Percentiles rank a stretch among this genome's conserved stretches.
These are phyloP conservation scores for Fusarium secorum DNA, from an alignment of 2,329 filamentous ascomycete species.

Conservation along the genomic window DNA sequence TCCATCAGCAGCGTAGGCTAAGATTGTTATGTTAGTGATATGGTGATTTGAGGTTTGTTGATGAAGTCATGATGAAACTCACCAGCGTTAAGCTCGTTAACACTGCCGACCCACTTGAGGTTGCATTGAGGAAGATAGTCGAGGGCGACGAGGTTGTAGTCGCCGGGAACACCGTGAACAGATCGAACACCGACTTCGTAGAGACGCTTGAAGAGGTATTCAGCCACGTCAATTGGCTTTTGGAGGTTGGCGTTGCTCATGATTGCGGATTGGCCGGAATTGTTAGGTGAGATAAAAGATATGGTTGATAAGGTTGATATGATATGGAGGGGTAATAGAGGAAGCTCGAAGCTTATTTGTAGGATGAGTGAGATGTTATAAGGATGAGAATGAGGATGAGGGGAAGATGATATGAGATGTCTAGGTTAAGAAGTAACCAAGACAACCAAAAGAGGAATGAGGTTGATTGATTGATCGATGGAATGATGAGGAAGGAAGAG, in stretches of 20 bases:
- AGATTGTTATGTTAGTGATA: constrained; percentile 19
- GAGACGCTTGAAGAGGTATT: constrained; percentile 73
- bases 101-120: constrained; percentile 72
- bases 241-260: constrained; percentile 47
- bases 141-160: constrained; percentile 75
- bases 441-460: constrained; percentile 32
- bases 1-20: constrained; percentile 80
- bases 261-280: constrained; percentile 12
- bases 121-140: constrained; percentile 69
- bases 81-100: constrained; percentile 78
- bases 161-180: constrained; percentile 74
- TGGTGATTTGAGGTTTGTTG: background rate
- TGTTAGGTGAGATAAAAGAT: background rate
- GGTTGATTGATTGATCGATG: constrained; percentile 31
- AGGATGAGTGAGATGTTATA: background rate
- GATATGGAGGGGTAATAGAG: constrained; percentile 4
- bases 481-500: constrained; percentile 31
- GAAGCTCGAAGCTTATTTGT: constrained; percentile 19
- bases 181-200: constrained; percentile 70
- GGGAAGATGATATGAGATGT: constrained; percentile 2
- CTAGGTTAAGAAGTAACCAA: constrained; percentile 27
- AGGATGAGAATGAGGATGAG: background rate
- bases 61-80: constrained; percentile 42
- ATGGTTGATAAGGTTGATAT: background rate
- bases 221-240: constrained; percentile 66